Conservation (phyloP, 2,329 filamentous ascomycete genomes). For the Sphaerostilbella broomeana region DNA sequence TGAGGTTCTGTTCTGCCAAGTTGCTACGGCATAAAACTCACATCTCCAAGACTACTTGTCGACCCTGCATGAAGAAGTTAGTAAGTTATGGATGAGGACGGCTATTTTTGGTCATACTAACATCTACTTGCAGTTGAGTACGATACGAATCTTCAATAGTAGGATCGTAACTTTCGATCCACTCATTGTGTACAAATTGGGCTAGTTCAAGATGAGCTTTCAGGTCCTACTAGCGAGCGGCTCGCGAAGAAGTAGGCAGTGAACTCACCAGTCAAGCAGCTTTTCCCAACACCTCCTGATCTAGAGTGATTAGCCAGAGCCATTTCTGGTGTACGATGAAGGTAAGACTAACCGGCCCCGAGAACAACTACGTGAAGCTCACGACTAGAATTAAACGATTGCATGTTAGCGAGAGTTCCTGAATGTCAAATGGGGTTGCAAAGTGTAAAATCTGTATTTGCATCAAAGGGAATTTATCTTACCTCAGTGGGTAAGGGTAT, state of each 20-base stretch:
- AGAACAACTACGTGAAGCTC: conserved; percentile 80
- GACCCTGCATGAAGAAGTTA: conserved; percentile 51
- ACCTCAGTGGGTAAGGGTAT: conserved; percentile 25
- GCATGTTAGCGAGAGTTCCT: too few relatives aligned
- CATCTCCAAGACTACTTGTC: conserved; percentile 87
- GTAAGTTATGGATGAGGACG: conserved; percentile 16
- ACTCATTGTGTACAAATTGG: conserved; percentile 90
- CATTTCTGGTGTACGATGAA: conserved; percentile 1
- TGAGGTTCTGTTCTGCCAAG: too few relatives aligned
- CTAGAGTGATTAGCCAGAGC: conserved; percentile 39
- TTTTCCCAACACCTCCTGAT: conserved; percentile 87
- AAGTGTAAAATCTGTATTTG: too few relatives aligned
- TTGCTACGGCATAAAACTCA: too few relatives aligned
- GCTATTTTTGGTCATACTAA: conserved; percentile 40
- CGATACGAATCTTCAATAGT: conserved; percentile 74
- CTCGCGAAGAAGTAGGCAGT: conserved; percentile 9
- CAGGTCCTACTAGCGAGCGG: conserved; percentile 3
- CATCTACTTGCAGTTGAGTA: conserved; percentile 74
- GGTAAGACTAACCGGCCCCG: conserved; percentile 58
- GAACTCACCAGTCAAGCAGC: conserved; percentile 76
- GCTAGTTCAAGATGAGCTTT: conserved; percentile 42
- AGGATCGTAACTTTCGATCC: conserved; percentile 82
- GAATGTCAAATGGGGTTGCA: too few relatives aligned
- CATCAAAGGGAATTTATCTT: too few relatives aligned
- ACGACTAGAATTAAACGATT: too few relatives aligned